Evolutionary conservation across 2,329 filamentous ascomycete genomes (phyloP).

Genomic region (Paraphoma sp.): DNA sequence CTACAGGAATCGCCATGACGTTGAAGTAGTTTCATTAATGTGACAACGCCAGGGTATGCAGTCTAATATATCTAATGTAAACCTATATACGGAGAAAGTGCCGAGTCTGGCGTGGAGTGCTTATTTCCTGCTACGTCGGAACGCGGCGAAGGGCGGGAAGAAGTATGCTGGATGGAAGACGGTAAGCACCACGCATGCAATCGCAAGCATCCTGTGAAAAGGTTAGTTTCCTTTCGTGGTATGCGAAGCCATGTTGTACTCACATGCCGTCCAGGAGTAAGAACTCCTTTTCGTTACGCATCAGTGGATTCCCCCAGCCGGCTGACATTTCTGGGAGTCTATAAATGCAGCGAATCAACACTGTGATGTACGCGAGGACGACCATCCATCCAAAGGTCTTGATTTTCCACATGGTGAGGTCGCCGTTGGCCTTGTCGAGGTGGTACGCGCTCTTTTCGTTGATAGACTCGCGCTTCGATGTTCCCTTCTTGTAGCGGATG

Average conservation of each 20-base stretch:
- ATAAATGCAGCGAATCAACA: slow-evolving; percentile 56
- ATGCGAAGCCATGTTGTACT: slow-evolving; percentile 1
- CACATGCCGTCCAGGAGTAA: slow-evolving; percentile 56
- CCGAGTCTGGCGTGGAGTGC: not conserved
- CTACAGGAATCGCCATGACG: too few species aligned
- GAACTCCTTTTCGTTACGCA: slow-evolving; percentile 55
- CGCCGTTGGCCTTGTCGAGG: slow-evolving; percentile 28
- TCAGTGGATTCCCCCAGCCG: slow-evolving; percentile 52
- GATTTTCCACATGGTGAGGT: slow-evolving; percentile 19
- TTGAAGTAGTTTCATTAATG: too few species aligned
- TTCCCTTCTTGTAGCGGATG: slow-evolving; percentile 28
- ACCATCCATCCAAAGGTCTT: slow-evolving; percentile 36
- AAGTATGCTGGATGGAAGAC: slow-evolving; percentile 36
- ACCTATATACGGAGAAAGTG: not conserved
- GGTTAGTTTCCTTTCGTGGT: slow-evolving; percentile 1
- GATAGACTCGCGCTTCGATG: slow-evolving; percentile 3
- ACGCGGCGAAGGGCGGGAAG: slow-evolving; percentile 36
- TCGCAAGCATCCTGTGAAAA: slow-evolving; percentile 31
- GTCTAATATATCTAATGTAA: slow-evolving; percentile 1
- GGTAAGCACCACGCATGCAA: slow-evolving; percentile 32
- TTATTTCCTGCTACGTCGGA: slow-evolving; percentile 20
- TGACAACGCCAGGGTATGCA: not conserved
- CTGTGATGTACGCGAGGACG: slow-evolving; percentile 48
- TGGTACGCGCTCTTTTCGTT: slow-evolving; percentile 34
- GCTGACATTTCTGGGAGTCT: slow-evolving; percentile 55